Percentiles rank a stretch among this genome's conserved stretches.
phyloP scores from a whole-genome alignment of 1,284 basidiomycete genomes.

The Malassezia japonica region DNA sequence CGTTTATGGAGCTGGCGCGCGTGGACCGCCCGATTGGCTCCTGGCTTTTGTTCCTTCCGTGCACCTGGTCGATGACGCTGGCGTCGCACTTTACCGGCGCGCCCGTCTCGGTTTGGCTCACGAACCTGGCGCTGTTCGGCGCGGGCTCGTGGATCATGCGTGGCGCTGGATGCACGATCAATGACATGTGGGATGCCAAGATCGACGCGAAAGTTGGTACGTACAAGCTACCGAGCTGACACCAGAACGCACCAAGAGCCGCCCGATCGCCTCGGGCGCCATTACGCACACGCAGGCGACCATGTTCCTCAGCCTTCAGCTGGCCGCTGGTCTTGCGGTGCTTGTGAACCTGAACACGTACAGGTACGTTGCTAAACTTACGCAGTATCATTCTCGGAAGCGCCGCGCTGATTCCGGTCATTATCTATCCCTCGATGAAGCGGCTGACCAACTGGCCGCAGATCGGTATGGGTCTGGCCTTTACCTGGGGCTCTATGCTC shows the following conservation, averaged over 20 bases:
- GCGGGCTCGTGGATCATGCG: constrained; percentile 89
- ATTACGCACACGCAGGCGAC: constrained; percentile 68
- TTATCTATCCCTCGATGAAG: constrained; percentile 94
- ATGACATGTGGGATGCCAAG: constrained; percentile 95
- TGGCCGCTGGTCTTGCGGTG: constrained; percentile 75
- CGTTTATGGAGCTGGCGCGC: constrained; percentile 75
- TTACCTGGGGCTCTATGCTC: constrained; percentile 93
- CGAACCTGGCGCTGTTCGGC: constrained; percentile 64
- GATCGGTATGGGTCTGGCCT: constrained; percentile 66
- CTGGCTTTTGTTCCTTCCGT: constrained; percentile 81
- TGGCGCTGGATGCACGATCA: constrained; percentile 95
- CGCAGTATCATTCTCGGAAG: constrained; percentile 79
- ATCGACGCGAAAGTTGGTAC: constrained; percentile 81
- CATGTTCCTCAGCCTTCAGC: constrained; percentile 71
- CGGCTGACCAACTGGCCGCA: constrained; percentile 95
- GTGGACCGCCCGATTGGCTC: constrained; percentile 94
- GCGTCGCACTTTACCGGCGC: constrained; percentile 33
- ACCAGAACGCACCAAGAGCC: constrained; percentile 58
- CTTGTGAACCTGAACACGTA: constrained; percentile 88
- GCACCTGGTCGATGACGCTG: constrained; percentile 51
- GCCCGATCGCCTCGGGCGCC: constrained; percentile 72
- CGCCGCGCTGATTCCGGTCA: constrained; percentile 74
- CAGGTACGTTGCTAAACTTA: constrained; percentile 56
- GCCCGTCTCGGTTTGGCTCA: constrained; percentile 25
- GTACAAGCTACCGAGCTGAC: constrained; percentile 44